Evolutionary conservation across 75 land plant genomes (phyloP).

Genomic region (Chamaecyparis obtusa): DNA sequence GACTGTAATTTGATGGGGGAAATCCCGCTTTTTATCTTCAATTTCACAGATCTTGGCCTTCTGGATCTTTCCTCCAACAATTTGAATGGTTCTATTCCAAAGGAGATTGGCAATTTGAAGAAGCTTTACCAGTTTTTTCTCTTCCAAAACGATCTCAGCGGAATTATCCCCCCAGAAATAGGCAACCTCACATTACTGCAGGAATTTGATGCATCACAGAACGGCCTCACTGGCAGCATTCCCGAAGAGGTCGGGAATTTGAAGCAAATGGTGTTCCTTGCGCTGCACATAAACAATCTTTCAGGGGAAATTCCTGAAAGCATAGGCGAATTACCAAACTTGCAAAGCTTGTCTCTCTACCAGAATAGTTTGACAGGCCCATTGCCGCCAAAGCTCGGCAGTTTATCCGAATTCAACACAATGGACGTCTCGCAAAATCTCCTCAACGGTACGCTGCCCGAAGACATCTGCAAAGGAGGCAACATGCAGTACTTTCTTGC

Average conservation of each 20-base stretch:
- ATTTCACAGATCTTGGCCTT: conserved; percentile 58
- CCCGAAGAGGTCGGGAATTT: conserved; percentile 50
- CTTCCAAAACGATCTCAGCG: conserved; percentile 47
- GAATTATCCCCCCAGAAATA: conserved; percentile 62
- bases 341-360: conserved; percentile 45
- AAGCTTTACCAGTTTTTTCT: conserved; percentile 55
- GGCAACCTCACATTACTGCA: conserved; percentile 58
- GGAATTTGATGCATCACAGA: conserved; percentile 62
- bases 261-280: conserved; percentile 26
- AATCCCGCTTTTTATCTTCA: conserved; percentile 64
- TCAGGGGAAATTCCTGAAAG: conserved; percentile 44
- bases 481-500: conserved; percentile 36
- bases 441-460: conserved; percentile 30
- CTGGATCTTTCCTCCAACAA: conserved; percentile 55
- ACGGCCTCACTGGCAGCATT: conserved; percentile 49
- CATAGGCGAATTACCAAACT: conserved; percentile 19
- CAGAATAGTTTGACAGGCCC: conserved; percentile 61
- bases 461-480: conserved; percentile 26
- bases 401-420: conserved; percentile 35
- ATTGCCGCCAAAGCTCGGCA: conserved; percentile 61
- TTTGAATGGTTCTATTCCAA: conserved; percentile 55
- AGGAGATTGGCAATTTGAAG: conserved; percentile 49
- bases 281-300: conserved; percentile 48
- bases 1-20: conserved; percentile 52
- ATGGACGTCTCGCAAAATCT: conserved; percentile 19